Evolutionary conservation across 129 eudicot genomes (phyloP), one percentile per base, ranked within the genome.

Genomic region (Pittosporum tobira): DNA sequence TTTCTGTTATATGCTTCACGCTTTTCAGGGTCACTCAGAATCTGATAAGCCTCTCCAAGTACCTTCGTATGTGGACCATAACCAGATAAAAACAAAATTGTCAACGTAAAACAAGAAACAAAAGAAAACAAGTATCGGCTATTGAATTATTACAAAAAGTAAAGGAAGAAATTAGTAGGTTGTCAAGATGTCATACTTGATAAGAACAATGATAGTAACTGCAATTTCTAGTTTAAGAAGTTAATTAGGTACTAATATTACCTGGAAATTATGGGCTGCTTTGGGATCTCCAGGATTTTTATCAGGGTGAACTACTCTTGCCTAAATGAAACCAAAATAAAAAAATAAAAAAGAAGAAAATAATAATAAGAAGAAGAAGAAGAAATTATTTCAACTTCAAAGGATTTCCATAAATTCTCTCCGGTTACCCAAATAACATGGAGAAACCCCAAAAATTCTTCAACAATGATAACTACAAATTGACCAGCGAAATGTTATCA

Each of bases 31-130:
- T 80, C 82, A 61, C 87, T 65, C 21, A 80, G 64, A 34, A 80
- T 75, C 75, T 80, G 79, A 72, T 75, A 80, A 53, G 87, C 87
- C 67, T 80, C 82, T 36, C 76, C 82, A 51, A 80, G 82, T 31
- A 44, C 71, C 82, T 80, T 34, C 13, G 60, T 10, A 61, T 27
- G 42, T 15, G 24, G 36, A 71, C 14, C 57, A 61, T 26, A 25
- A 26, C 31, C 1, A 28, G 36, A 6, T n/a, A 14, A 46, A 3
- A 53, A 3, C n/a, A 57, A 6, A 4, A 31, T 19, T 57, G 18
- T 16, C 40, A 40, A 16, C 37, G 14, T n/a, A n/a, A n/a, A 20
- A 46, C 49, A 48, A 36, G 15, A 56, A 56, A 13, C 28, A 15
- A 7, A 55, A 55, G 3, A 1, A 18, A 29, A 55, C 8, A 37